A percentile compares a stretch with the other conserved stretches of the same genome.
Evolutionary conservation across 441 rosid species (phyloP).

Genomic region (Erodium chrysanthum): DNA sequence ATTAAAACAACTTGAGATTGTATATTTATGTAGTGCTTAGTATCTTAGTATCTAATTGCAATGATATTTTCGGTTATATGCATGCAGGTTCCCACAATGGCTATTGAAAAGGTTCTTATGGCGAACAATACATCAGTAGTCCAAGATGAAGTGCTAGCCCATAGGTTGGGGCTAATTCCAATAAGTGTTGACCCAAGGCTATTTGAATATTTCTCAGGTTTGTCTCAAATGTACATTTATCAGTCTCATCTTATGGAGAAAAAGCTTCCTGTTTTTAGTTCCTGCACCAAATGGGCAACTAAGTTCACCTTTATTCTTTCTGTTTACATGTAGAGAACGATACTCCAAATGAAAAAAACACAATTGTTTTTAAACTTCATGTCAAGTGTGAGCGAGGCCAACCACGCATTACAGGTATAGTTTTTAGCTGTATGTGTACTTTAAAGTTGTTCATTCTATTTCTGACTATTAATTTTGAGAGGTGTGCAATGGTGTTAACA

Average conservation of each 20-base stretch:
- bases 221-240: constrained; percentile 8
- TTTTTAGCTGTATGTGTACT: constrained; percentile 2
- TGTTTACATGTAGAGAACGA: constrained; percentile 51
- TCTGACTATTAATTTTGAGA: constrained; percentile 12
- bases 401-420: constrained; percentile 53
- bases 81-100: constrained; percentile 83
- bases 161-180: constrained; percentile 86
- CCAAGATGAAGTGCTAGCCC: constrained; percentile 93
- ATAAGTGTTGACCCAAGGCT: constrained; percentile 69
- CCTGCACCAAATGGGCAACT: constrained; percentile 5
- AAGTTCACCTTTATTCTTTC: not conserved
- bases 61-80: no score
- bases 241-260: constrained; percentile 1
- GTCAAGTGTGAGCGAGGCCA: constrained; percentile 38
- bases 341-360: constrained; percentile 80
- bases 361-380: constrained; percentile 90
- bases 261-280: constrained; percentile 4
- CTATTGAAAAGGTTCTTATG: constrained; percentile 79
- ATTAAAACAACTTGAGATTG: not conserved
- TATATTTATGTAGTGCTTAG: not conserved
- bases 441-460: constrained; percentile 1
- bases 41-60: not conserved
- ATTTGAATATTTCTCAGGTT: constrained; percentile 82
- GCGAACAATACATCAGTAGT: constrained; percentile 80
- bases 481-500: constrained; percentile 25